phyloP scores from a whole-genome alignment of 805 yeast species.

The Barnettozyma sucrosica region DNA sequence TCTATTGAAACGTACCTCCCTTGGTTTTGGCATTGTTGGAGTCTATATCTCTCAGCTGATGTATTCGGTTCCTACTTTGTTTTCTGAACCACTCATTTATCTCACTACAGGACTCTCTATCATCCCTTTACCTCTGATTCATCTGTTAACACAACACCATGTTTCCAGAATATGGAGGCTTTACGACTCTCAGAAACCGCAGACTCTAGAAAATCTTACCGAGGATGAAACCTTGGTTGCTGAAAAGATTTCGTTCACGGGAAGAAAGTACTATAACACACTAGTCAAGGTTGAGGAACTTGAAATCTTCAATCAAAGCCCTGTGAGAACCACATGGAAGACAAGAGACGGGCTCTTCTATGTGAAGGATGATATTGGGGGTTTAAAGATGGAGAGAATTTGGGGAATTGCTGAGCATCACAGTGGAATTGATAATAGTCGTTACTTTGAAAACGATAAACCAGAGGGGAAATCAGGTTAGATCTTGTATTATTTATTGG shows the following conservation, averaged over 20 bases:
- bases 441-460: slow-evolving; percentile 30
- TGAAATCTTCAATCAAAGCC: slow-evolving; percentile 33
- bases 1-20: slow-evolving; percentile 52
- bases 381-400: slow-evolving; percentile 74
- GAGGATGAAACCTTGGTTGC: slow-evolving; percentile 59
- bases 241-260: slow-evolving; percentile 63
- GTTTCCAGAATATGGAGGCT: slow-evolving; percentile 69
- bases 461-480: neutral
- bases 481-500: neutral
- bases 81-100: slow-evolving; percentile 43
- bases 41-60: slow-evolving; percentile 57
- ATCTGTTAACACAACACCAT: slow-evolving; percentile 54
- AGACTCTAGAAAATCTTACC: slow-evolving; percentile 56
- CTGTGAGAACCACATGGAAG: slow-evolving; percentile 46
- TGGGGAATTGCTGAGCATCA: slow-evolving; percentile 79
- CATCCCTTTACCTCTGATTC: slow-evolving; percentile 52
- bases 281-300: slow-evolving; percentile 48
- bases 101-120: slow-evolving; percentile 37
- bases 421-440: slow-evolving; percentile 62
- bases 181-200: slow-evolving; percentile 54
- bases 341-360: slow-evolving; percentile 38
- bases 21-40: slow-evolving; percentile 58
- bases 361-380: slow-evolving; percentile 71
- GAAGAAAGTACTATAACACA: slow-evolving; percentile 58
- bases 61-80: slow-evolving; percentile 42